Evolutionary conservation across 2,329 filamentous ascomycete genomes (phyloP).

Genomic region (Claviceps sp.): DNA sequence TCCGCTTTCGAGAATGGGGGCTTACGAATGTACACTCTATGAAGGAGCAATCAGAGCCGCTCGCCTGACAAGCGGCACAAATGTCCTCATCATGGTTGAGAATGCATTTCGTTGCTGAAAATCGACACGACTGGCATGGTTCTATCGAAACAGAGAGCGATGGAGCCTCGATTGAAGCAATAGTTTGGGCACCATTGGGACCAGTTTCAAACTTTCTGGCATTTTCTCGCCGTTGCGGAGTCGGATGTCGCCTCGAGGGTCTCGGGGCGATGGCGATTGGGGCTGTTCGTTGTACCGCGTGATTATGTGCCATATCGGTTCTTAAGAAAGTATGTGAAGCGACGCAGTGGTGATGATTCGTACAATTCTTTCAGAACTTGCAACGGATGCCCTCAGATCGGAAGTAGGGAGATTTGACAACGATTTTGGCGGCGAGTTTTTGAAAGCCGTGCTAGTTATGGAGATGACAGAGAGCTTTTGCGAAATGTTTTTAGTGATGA

Average conservation of each 20-base stretch:
- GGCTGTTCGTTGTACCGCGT: slow-evolving; percentile 44
- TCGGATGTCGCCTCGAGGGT: slow-evolving; percentile 30
- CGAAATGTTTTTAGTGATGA: background rate
- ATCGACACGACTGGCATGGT: slow-evolving; percentile 61
- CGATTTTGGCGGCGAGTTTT: background rate
- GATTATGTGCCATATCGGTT: slow-evolving; percentile 36
- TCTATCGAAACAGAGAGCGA: slow-evolving; percentile 28
- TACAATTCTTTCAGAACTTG: background rate
- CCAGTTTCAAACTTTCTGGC: slow-evolving; percentile 34
- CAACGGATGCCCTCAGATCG: background rate
- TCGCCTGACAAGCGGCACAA: slow-evolving; percentile 66
- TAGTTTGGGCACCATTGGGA: slow-evolving; percentile 36
- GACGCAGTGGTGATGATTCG: background rate
- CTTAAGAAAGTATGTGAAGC: slow-evolving; percentile 10
- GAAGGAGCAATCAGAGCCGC: slow-evolving; percentile 68
- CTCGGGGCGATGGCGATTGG: slow-evolving; percentile 55
- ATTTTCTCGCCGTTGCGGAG: slow-evolving; percentile 33
- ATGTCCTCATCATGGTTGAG: slow-evolving; percentile 59
- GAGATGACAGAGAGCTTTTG: background rate
- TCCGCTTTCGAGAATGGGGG: slow-evolving; percentile 67
- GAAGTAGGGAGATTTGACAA: background rate
- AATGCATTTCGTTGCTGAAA: slow-evolving; percentile 63
- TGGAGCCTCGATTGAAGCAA: slow-evolving; percentile 38
- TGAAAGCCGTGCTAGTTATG: background rate
- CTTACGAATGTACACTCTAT: slow-evolving; percentile 37